Evolutionary conservation across 2,329 filamentous ascomycete genomes (phyloP).

Genomic region (Colletotrichum lupini): DNA sequence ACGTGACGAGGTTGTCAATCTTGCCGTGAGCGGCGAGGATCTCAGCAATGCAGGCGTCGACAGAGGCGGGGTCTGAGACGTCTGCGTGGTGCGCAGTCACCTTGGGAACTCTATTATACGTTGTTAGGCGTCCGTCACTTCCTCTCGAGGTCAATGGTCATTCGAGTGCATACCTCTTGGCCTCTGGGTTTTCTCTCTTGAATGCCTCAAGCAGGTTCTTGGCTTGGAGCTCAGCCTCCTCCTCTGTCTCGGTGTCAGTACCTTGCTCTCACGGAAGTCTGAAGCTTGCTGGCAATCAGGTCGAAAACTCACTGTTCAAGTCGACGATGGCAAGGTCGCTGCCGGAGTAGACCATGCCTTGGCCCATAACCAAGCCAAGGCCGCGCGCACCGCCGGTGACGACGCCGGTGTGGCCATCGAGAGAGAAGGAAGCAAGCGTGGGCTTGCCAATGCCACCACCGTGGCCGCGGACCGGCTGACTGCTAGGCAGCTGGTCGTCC

Average conservation of each 20-base stretch:
- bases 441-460: conserved; percentile 86
- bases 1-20: conserved; percentile 93
- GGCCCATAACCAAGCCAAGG: conserved; percentile 90
- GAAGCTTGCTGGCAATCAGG: background rate
- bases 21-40: conserved; percentile 78
- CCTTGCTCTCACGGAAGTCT: background rate
- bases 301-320: conserved; percentile 77
- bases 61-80: conserved; percentile 83
- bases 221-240: conserved; percentile 85
- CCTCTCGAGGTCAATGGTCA: background rate
- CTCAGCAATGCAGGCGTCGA: conserved; percentile 78
- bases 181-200: conserved; percentile 80
- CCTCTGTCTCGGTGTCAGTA: conserved; percentile 44
- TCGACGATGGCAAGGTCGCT: conserved; percentile 93
- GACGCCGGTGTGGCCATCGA: conserved; percentile 84
- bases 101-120: conserved; percentile 71
- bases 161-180: conserved; percentile 65
- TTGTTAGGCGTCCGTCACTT: background rate
- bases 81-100: conserved; percentile 93
- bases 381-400: conserved; percentile 93
- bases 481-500: conserved; percentile 77
- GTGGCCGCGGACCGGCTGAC: conserved; percentile 77
- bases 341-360: conserved; percentile 89
- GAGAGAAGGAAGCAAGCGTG: conserved; percentile 85
- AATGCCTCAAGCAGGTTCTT: conserved; percentile 79